phyloP scores from a whole-genome alignment of 768 basidiomycete species.

The Xanthoconium purpureum region DNA sequence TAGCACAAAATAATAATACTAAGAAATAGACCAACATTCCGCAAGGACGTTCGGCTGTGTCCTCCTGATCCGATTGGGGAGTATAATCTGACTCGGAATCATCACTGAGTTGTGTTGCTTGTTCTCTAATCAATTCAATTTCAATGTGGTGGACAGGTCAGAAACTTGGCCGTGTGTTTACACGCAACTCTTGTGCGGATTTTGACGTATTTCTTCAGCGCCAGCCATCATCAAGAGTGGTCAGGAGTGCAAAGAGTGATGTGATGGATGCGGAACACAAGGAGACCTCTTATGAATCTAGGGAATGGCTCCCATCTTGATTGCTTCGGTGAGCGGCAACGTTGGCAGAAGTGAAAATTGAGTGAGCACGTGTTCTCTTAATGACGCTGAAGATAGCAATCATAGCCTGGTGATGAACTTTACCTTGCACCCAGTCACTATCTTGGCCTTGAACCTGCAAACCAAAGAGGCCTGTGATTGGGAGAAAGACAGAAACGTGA shows the following conservation, averaged over 20 bases:
- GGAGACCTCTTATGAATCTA: conserved; percentile 17
- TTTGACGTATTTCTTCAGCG: too few relatives aligned
- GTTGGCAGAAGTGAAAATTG: conserved; percentile 3
- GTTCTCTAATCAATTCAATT: not conserved
- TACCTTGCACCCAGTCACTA: not conserved
- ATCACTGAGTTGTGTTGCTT: not conserved
- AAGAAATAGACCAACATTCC: not conserved
- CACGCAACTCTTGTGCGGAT: too few relatives aligned
- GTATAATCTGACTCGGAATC: not conserved
- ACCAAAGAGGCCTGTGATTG: not conserved
- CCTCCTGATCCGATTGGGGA: not conserved
- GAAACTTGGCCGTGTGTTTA: not conserved
- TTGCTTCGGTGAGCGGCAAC: conserved; percentile 7
- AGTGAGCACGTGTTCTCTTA: conserved; percentile 1
- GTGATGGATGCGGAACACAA: not conserved
- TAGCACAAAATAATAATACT: too few relatives aligned
- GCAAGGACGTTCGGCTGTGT: not conserved
- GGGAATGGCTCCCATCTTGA: not conserved
- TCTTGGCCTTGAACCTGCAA: not conserved
- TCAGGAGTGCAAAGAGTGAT: too few relatives aligned
- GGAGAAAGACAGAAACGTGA: not conserved
- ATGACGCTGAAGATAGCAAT: conserved; percentile 19
- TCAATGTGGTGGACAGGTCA: not conserved
- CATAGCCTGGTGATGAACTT: not conserved
- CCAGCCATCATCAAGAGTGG: too few relatives aligned